A percentile compares a stretch with the other conserved stretches of the same genome.
Conservation (phyloP, 2,329 filamentous ascomycete species). For the Thelonectria blattea region DNA sequence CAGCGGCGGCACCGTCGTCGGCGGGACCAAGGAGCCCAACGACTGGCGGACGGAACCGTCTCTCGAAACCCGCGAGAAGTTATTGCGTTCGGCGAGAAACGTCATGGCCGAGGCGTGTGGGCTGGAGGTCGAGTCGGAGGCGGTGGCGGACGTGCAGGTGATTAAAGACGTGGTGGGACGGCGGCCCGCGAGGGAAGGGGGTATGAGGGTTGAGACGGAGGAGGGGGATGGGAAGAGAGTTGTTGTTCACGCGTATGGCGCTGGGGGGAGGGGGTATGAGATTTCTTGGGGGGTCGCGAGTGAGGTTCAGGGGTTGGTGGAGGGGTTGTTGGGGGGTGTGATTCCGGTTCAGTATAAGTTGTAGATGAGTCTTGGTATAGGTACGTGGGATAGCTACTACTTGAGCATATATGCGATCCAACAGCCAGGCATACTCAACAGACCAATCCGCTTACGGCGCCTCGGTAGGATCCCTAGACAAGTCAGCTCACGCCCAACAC, state of each 20-base stretch:
- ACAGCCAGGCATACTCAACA: too few species aligned
- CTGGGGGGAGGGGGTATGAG: conserved; percentile 67
- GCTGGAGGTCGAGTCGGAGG: not conserved
- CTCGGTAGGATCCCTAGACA: conserved; percentile 41
- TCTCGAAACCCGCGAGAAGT: conserved; percentile 49
- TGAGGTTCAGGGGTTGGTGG: conserved; percentile 44
- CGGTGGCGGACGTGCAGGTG: conserved; percentile 44
- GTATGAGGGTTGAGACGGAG: conserved; percentile 50
- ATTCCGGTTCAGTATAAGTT: conserved; percentile 12
- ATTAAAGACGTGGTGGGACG: conserved; percentile 54
- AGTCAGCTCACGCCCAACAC: conserved; percentile 24
- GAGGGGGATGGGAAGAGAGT: conserved; percentile 22
- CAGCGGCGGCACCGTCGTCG: conserved; percentile 68
- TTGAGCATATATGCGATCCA: too few species aligned
- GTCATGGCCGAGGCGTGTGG: conserved; percentile 25
- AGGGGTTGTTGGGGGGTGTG: conserved; percentile 9
- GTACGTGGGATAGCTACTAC: too few species aligned
- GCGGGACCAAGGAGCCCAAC: conserved; percentile 67
- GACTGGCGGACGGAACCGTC: conserved; percentile 61
- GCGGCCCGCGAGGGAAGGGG: conserved; percentile 52
- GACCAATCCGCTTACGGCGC: conserved; percentile 22
- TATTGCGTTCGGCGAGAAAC: conserved; percentile 23
- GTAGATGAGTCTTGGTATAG: not conserved
- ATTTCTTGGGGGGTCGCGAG: conserved; percentile 65
- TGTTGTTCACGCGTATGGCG: conserved; percentile 64